Evolutionary conservation across 225 moss, liverwort and hornwort genomes (phyloP), one percentile per base, ranked within the genome.

Genomic region (Sphagnum tenellum): DNA sequence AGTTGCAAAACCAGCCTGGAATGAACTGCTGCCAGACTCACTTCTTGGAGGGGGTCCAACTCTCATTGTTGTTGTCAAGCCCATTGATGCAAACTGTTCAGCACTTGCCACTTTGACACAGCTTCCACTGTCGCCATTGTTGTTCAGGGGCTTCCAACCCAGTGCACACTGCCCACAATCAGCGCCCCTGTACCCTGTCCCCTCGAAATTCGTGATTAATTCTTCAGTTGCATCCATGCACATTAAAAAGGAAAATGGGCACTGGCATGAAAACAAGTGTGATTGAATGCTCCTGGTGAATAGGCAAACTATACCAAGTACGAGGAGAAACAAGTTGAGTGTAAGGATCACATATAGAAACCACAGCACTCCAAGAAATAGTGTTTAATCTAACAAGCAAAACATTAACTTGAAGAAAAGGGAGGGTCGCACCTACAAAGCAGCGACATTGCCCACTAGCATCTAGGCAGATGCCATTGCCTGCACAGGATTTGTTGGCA

Each of bases 401-500:
- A 7, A 7, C 4, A 60, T 60, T 3, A 49, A 53, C 13, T 4
- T 8, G 50, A 13, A 10, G n/a, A 6, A 4, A 5, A 11, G 9
- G 45, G 4, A 12, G 3, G 14, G 7, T 14, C 10, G 47, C 3
- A 95, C 95, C 95, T 46, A 61, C 44, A 68, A 82, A 92, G 9
- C 95, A 95, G 44, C 77, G 78, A 64, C 95, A 95, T 57, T 89
- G 84, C 0, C 95, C 92, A 71, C 89, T 89, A 49, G 92, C 77
- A 69, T 92, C 95, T 63, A 92, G 77, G 12, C 95, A 95, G 9
- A 88, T 44, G 29, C 95, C 95, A 69, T 87, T 89, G 9, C 67
- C 74, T 3, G 85, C 88, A 64, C 95, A 95, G 2, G 92, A 74
- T 63, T 13, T 69, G 64, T 78, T 67, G 9, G 75, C 74, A 61